Evolutionary conservation across 2,329 filamentous ascomycete species (phyloP), one percentile per base, ranked within the genome.

Genomic region (Xylariaceae sp.): DNA sequence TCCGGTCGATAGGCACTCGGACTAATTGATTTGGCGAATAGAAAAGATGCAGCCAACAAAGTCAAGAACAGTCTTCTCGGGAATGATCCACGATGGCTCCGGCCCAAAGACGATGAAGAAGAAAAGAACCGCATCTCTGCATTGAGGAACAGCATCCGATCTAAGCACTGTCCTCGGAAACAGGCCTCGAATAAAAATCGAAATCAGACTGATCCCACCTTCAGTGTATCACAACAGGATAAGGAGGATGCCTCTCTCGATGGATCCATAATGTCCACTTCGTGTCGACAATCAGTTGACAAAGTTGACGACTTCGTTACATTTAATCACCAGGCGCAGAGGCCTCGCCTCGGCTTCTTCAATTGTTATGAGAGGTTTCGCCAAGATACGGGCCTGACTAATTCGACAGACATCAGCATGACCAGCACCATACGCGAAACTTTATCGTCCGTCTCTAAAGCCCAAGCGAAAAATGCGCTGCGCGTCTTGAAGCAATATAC

Each of bases 1-100:
- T 31, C 16, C 22, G 22, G 18, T 24, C n/a, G 17, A n/a, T 39
- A 38, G 22, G 22, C 22, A 26, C 11, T 11, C n/a, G 28, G 43
- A 17, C 30, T 41, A 29, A 36, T 12, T n/a, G 39, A 47, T 38
- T 42, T 46, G 50, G 32, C 39, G 34, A 37, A 43, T 42, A 78
- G 75, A 29, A 72, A 72, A 51, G 76, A 79, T 50, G 79, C 77
- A 19, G 76, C 73, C 26, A 76, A 77, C 53, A 80, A 81, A 61
- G 77, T 73, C 17, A 69, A 80, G 48, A 73, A 74, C 40, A 63
- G 65, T 7, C 69, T 78, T 46, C 67, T 81, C 24, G 76, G 78
- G 48, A 77, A 80, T 46, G 74, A 81, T 29, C 74, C 76, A 22
- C 68, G 77, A 54, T 79, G 76, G 68, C 64, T 80, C 37, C 71